phyloP scores from a whole-genome alignment of 202 grass and related monocot genomes.

The Musa balbisiana region DNA sequence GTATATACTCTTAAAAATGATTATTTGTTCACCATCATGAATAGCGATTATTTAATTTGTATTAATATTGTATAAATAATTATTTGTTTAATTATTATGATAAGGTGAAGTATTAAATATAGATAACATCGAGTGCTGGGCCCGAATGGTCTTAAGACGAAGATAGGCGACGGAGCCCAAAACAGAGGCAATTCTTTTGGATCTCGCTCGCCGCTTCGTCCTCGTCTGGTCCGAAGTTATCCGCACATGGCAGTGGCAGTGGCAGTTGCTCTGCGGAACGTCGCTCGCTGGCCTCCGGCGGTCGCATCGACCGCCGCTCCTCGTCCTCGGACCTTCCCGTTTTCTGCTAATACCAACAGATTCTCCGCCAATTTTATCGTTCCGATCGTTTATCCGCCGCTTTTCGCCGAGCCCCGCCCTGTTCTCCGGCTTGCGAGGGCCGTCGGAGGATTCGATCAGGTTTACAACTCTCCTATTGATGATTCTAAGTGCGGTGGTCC shows the following conservation, averaged over 20 bases:
- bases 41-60: no score
- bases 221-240: background rate
- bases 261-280: background rate
- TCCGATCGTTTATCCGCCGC: background rate
- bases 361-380: slow-evolving; percentile 11
- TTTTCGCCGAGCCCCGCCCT: slow-evolving; percentile 11
- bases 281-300: background rate
- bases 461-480: slow-evolving; percentile 11
- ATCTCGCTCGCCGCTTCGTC: background rate
- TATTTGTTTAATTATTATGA: no score
- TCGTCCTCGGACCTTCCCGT: background rate
- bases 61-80: no score
- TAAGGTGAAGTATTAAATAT: no score
- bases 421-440: slow-evolving; percentile 1
- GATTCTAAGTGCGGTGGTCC: background rate
- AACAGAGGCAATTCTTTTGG: background rate
- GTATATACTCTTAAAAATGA: no score
- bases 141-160: no score
- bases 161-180: background rate
- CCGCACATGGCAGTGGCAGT: background rate
- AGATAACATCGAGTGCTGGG: no score
- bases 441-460: slow-evolving; percentile 21
- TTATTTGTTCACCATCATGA: no score
- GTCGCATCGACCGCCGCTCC: background rate
- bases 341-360: background rate